Evolutionary conservation across 768 basidiomycete species (phyloP).

Genomic region (Myochromella boudieri): DNA sequence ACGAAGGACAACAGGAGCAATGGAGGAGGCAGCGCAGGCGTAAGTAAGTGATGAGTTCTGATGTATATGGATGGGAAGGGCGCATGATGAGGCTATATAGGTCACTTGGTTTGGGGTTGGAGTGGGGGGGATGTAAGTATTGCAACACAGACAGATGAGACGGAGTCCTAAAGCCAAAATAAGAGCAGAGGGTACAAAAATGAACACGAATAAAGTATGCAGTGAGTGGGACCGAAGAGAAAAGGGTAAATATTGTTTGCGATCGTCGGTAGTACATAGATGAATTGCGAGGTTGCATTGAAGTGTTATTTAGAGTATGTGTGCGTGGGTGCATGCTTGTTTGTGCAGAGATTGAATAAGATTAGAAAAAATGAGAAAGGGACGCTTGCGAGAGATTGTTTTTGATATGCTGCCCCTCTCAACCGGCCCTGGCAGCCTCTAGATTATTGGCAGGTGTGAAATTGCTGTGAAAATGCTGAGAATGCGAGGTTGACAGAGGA

Average conservation of each 20-base stretch:
- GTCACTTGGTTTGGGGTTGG: conserved; percentile 11
- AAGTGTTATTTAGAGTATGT: conserved; percentile 24
- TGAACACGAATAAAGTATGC: conserved; percentile 25
- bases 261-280: conserved; percentile 31
- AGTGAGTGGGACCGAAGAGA: conserved; percentile 15
- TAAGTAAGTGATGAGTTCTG: conserved; percentile 13
- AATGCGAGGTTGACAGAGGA: conserved; percentile 29
- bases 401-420: conserved; percentile 24
- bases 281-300: conserved; percentile 22
- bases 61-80: conserved; percentile 12
- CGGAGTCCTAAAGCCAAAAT: conserved; percentile 21
- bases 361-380: conserved; percentile 15
- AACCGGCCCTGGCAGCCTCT: conserved; percentile 49
- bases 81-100: conserved; percentile 17
- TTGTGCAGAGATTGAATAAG: conserved; percentile 22
- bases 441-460: conserved; percentile 35
- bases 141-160: conserved; percentile 19
- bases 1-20: conserved; percentile 16
- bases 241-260: conserved; percentile 18
- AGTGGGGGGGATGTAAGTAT: conserved; percentile 20
- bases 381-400: conserved; percentile 21
- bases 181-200: conserved; percentile 21
- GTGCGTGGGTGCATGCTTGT: conserved; percentile 23
- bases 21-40: conserved; percentile 15
- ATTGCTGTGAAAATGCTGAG: conserved; percentile 33